Conservation (phyloP, 208 protist genomes). For the Phytomonas sp. region DNA sequence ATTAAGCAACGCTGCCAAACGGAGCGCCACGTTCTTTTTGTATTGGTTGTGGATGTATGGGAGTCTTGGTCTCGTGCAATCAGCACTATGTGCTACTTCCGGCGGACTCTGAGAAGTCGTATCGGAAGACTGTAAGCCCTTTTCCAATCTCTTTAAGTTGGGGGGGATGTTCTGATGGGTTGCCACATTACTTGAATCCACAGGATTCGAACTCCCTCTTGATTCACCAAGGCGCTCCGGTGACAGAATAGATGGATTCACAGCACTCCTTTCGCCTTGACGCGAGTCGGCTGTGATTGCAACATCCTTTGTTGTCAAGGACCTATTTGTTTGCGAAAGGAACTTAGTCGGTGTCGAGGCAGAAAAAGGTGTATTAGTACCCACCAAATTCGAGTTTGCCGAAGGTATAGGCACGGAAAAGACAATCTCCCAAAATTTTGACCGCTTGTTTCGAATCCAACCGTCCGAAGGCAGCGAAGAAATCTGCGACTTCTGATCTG, state of each 20-base stretch:
- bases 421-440: slow-evolving; percentile 31
- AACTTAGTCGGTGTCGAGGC: background rate
- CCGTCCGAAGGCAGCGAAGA: slow-evolving; percentile 11
- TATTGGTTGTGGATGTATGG: slow-evolving; percentile 26
- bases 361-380: background rate
- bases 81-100: background rate
- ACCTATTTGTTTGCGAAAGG: background rate
- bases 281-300: background rate
- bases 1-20: slow-evolving; percentile 43
- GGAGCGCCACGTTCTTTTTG: slow-evolving; percentile 40
- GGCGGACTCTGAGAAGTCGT: background rate
- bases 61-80: background rate
- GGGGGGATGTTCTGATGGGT: background rate
- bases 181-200: background rate
- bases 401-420: background rate
- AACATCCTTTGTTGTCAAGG: background rate
- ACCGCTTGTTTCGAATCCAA: slow-evolving; percentile 32
- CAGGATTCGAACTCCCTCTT: background rate
- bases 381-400: background rate
- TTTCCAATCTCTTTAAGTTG: background rate
- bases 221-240: background rate
- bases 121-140: background rate
- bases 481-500: background rate
- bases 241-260: background rate
- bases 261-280: background rate